Base-by-base conservation (phyloP, 1,139 yeast genomes). In the Debaryomyces coudertii region DNA sequence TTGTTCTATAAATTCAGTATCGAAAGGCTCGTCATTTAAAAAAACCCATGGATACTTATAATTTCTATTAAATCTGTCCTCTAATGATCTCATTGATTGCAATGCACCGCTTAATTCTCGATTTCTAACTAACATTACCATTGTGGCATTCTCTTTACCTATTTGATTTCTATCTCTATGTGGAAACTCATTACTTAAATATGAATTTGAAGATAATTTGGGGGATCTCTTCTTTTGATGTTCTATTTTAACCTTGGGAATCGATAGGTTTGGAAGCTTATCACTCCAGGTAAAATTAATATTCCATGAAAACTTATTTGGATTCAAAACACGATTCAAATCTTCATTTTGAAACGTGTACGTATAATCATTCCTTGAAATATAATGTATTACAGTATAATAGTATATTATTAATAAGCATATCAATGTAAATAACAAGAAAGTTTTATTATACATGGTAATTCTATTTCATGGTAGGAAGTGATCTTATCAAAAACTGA, bases 121-220 rank as follows among this genome's bases (percentile, higher is more conserved):
- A 55, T 73, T 78, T 50, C 78, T 57, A 11, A 71, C 79, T 12
- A 77, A 59, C 79, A 74, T 73, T 11, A 75, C 77, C 40, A 73
- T 47, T 0, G 83, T 78, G 16, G 83, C 83, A 57, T 79, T 79
- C 52, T 78, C 83, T 36, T 50, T 57, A 0, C 82, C 82, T 4
- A 69, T 54, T 46, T 72, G 76, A 2, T 56, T 38, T 36, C 71
- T 57, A 47, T 75, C 69, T 40, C 65, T 56, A 3, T 46, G 28
- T 1, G 72, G 69, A 40, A 60, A 59, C 5, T 56, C 49, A 24
- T 57, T 58, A 25, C 60, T 63, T 6, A 73, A 54, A 49, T 78
- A 79, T 11, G 80, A 71, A 51, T 76, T 77, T 12, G 76, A 55
- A 2, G 81, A 62, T 14, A 74, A 62, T 49, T 77, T 78, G 36